Evolutionary conservation across 768 basidiomycete species (phyloP).

Genomic region (Steccherinum ochraceum): DNA sequence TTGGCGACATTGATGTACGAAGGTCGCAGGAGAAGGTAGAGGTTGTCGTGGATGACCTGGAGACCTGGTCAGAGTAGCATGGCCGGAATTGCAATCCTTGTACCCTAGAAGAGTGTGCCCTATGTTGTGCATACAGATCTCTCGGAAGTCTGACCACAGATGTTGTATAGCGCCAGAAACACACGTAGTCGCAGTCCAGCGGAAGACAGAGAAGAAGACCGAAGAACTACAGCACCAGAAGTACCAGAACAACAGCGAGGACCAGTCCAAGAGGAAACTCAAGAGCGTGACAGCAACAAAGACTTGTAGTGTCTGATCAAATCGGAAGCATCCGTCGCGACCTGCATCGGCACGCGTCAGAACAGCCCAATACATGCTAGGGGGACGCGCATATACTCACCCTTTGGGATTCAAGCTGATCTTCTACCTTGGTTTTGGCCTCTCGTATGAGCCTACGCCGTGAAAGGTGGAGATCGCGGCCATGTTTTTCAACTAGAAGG

Average conservation of each 20-base stretch:
- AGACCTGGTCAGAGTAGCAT: background rate
- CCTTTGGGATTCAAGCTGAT: conserved; percentile 33
- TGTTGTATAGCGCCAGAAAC: too few relatives aligned
- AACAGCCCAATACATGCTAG: background rate
- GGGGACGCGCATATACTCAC: conserved; percentile 12
- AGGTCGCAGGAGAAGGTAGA: background rate
- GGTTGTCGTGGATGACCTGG: background rate
- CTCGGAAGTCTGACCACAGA: too few relatives aligned
- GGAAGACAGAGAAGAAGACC: too few relatives aligned
- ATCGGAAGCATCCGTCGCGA: conserved; percentile 31
- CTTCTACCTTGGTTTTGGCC: conserved; percentile 28
- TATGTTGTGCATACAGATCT: too few relatives aligned
- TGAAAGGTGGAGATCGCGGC: conserved; percentile 25
- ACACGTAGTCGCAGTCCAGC: too few relatives aligned
- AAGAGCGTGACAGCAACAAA: conserved; percentile 21
- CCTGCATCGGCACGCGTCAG: too few relatives aligned
- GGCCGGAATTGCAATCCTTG: too few relatives aligned
- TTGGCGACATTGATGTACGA: conserved; percentile 22
- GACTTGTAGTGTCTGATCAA: conserved; percentile 38
- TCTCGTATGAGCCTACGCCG: conserved; percentile 27
- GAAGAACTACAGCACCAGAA: too few relatives aligned
- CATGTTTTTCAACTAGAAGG: conserved; percentile 25
- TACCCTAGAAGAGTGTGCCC: too few relatives aligned
- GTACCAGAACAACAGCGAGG: too few relatives aligned
- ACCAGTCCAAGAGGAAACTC: too few relatives aligned